Evolutionary conservation across 2,329 filamentous ascomycete genomes (phyloP), one percentile per base, ranked within the genome.

Genomic region (Pseudogymnoascus sp.): DNA sequence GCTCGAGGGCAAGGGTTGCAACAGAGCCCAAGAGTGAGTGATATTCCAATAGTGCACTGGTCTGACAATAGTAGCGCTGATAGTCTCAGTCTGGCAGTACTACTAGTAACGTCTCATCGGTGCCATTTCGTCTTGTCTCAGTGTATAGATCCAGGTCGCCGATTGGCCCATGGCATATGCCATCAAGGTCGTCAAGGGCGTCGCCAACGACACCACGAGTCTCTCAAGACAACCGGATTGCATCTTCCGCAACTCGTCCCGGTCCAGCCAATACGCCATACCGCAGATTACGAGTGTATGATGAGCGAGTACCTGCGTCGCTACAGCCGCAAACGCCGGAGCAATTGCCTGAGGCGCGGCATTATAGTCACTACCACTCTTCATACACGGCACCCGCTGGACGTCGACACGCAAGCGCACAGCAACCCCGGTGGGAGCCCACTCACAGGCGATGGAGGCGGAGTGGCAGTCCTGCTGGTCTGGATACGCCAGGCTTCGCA

Each of bases 251-350:
- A 64, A 66, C 28, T 64, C 66, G 15, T 62, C 64, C 50, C 15
- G 40, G 19, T 38, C 66, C 53, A 64, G 64, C 36, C 65, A 68
- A 61, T 66, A 71, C 68, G 4, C 71, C 70, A 21, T 70, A 69
- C 50, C 65, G 67, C 33, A 61, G 28, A 15, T 68, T 81, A 59
- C 71, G 70, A 21, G 72, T 83, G 26, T 83, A 83, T 65, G 76
- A 82, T 65, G 81, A 83, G 66, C 71, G 71, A 23, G 63, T 79
- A 53, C 75, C 80, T 7, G 73, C 78, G 21, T 72, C 73, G 4
- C 71, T 70, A 9, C 81, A 82, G 65, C 80, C 80, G n/a, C 79
- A 80, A 68, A 82, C 81, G 10, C 80, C 81, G 21, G 74, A 74
- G 50, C 76, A 81, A 63, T 68, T 82, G n/a, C 79, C 80, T 1